These are phyloP conservation scores for Cordyceps farinosa DNA, from an alignment of 2,329 filamentous ascomycete genomes.

Conservation along the genomic window DNA sequence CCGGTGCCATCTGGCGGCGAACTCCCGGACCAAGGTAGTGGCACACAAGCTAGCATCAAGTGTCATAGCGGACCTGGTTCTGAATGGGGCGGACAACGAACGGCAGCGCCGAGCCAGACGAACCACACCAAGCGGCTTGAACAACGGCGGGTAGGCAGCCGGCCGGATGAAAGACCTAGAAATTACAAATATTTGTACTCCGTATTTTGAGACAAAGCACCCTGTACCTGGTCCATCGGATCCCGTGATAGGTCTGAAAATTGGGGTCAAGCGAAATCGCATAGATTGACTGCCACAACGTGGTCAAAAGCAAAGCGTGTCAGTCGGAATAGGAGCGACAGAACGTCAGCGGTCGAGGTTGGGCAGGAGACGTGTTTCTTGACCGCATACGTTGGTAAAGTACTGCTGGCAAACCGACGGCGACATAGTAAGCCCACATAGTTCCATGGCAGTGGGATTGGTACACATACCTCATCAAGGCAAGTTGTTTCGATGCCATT, in stretches of 20 bases:
- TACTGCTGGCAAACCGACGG: neutral
- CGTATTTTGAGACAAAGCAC: constrained; percentile 5
- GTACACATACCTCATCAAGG: neutral
- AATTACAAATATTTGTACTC: neutral
- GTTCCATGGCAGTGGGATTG: neutral
- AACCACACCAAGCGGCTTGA: constrained; percentile 2
- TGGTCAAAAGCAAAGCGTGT: neutral
- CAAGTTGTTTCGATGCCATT: constrained; percentile 9
- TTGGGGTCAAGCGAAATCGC: neutral
- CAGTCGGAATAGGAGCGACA: neutral
- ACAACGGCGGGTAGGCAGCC: neutral
- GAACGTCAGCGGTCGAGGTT: neutral
- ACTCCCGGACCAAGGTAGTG: constrained; percentile 1
- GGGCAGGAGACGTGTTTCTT: neutral
- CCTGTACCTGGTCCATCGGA: neutral
- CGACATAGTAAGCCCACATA: neutral
- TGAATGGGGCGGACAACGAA: constrained; percentile 10
- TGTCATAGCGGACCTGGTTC: constrained; percentile 10
- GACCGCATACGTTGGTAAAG: neutral
- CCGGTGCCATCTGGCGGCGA: constrained; percentile 4
- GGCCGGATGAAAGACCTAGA: neutral
- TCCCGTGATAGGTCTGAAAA: neutral
- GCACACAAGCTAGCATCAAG: neutral
- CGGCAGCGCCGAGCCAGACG: constrained; percentile 17
- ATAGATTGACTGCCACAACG: neutral